phyloP scores from a whole-genome alignment of 129 eudicot genomes.

The Pulicaria dysenterica region DNA sequence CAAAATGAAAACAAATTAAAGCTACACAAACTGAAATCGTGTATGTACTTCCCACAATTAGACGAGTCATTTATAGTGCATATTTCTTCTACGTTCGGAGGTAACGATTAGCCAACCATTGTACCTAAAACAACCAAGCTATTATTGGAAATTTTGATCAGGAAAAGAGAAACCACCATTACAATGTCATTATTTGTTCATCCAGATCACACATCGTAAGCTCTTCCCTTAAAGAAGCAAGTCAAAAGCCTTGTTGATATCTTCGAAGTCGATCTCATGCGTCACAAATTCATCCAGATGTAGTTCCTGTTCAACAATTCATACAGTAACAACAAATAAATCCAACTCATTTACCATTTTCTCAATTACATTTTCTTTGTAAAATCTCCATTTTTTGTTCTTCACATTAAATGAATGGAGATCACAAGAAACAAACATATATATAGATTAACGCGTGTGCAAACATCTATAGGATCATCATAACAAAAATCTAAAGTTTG shows the following conservation, averaged over 20 bases:
- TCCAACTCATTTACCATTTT: not conserved
- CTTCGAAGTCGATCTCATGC: conserved; percentile 70
- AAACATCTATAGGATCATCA: not conserved
- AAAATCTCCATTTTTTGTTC: not conserved
- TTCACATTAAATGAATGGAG: not conserved
- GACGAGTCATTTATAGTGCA: too few relatives aligned
- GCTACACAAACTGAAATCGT: too few relatives aligned
- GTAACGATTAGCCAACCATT: not conserved
- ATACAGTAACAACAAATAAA: too few relatives aligned
- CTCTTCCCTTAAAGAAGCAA: conserved; percentile 64
- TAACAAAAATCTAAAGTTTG: not conserved
- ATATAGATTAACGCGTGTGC: not conserved
- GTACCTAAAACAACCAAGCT: too few relatives aligned
- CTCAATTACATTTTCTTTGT: not conserved
- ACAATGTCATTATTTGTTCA: conserved; percentile 51
- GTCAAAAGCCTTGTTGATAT: conserved; percentile 80
- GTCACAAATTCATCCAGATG: conserved; percentile 75
- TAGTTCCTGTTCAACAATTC: not conserved
- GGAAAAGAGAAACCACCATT: not conserved
- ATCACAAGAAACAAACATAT: not conserved
- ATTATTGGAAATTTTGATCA: not conserved
- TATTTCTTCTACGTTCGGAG: too few relatives aligned
- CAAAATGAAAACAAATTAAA: too few relatives aligned
- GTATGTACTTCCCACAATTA: too few relatives aligned
- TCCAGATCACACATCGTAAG: conserved; percentile 82